A percentile compares a stretch with the other conserved stretches of the same genome.
Conservation (phyloP, 1,284 basidiomycete species). For the Dichomitus squalens region DNA sequence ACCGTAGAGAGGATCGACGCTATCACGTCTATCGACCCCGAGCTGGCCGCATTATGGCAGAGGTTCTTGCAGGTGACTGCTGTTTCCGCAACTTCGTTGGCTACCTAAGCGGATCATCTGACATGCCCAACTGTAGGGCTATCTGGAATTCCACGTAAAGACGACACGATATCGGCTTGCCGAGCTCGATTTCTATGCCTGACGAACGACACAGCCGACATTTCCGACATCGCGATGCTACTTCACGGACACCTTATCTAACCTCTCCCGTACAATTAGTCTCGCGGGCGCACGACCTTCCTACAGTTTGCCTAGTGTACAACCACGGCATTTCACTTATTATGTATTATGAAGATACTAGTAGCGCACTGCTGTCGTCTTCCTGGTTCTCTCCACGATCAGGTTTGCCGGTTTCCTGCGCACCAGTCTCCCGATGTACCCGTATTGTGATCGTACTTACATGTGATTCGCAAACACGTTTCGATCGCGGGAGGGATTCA, state of each 20-base stretch:
- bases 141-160: conserved; percentile 7
- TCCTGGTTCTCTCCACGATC: no score
- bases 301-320: neutral
- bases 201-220: neutral
- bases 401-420: no score
- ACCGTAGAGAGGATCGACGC: conserved; percentile 1
- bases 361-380: no score
- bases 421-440: no score
- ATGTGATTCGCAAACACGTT: neutral
- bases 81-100: neutral
- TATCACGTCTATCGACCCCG: conserved; percentile 1
- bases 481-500: neutral
- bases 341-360: neutral
- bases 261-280: neutral
- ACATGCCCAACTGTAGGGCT: neutral
- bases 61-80: neutral
- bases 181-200: conserved; percentile 5
- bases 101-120: neutral
- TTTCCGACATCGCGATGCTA: neutral
- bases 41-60: conserved; percentile 1
- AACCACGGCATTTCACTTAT: neutral
- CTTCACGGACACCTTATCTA: no score
- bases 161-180: conserved; percentile 4
- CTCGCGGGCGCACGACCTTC: neutral
- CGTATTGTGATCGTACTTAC: no score